Evolutionary conservation across 2,329 filamentous ascomycete species (phyloP).

Genomic region (Colletotrichum sp.): DNA sequence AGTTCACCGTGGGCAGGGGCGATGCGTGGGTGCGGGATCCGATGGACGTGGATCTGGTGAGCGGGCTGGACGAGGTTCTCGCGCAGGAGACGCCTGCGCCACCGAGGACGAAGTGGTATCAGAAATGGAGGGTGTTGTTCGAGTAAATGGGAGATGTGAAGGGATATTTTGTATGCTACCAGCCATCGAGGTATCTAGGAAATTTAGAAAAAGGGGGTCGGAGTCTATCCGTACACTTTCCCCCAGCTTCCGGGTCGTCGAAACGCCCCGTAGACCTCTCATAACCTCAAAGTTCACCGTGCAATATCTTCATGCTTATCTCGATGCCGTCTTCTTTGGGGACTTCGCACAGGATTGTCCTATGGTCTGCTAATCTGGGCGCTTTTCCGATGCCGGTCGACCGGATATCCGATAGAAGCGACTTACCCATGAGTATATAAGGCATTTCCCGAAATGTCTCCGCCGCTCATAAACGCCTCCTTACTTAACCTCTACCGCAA

Average conservation of each 20-base stretch:
- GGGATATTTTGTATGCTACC: background rate
- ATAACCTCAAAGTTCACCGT: background rate
- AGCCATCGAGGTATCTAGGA: background rate
- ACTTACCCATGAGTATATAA: accelerated
- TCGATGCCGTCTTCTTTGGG: accelerated
- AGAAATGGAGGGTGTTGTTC: background rate
- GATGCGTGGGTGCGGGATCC: background rate
- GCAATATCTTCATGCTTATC: accelerated
- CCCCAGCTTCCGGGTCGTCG: background rate
- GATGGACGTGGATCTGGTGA: background rate
- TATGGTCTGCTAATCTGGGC: background rate
- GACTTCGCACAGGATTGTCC: accelerated
- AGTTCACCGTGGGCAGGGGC: background rate
- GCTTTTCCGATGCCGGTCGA: too few species aligned
- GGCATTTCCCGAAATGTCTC: too few species aligned
- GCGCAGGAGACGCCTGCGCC: background rate
- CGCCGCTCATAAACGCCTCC: too few species aligned
- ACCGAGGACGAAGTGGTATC: background rate
- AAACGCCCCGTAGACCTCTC: background rate
- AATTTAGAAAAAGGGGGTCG: background rate
- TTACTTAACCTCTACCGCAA: too few species aligned
- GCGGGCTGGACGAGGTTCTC: background rate
- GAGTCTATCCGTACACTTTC: background rate
- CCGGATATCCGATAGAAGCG: too few species aligned
- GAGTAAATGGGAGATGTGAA: background rate